Percentiles rank a stretch among this genome's conserved stretches.
Evolutionary conservation across 2,329 filamentous ascomycete species (phyloP).

Genomic region (Tolypocladium tropicale): DNA sequence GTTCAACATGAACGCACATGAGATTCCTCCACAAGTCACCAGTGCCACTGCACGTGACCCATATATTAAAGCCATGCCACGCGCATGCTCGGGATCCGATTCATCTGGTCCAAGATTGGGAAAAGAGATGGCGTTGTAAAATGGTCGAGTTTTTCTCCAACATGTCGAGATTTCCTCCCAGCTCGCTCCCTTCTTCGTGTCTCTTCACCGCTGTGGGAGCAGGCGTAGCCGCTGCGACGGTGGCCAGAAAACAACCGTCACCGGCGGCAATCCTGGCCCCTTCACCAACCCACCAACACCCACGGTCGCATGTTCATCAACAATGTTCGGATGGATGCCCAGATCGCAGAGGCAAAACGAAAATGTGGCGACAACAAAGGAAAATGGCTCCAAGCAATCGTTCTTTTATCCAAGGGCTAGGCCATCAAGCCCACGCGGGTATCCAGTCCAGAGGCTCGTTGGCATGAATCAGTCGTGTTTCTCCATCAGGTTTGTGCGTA

Average conservation of each 20-base stretch:
- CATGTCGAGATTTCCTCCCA: background rate
- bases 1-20: background rate
- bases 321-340: background rate
- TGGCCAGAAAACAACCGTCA: background rate
- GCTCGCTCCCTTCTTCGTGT: background rate
- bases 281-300: background rate
- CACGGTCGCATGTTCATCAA: too few relatives aligned
- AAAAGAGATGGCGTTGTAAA: background rate
- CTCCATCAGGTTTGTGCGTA: background rate
- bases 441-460: constrained; percentile 1
- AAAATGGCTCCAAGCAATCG: background rate
- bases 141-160: background rate
- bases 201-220: background rate
- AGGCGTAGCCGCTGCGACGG: background rate
- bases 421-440: constrained; percentile 1
- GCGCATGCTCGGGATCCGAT: background rate
- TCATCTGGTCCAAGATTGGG: background rate
- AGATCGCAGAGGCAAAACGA: background rate
- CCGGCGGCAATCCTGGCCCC: background rate
- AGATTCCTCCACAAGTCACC: background rate
- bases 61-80: background rate
- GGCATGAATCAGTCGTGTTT: constrained; percentile 1
- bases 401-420: background rate
- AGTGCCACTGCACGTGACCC: background rate
- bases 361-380: background rate